A percentile compares a stretch with the other conserved stretches of the same genome.
Evolutionary conservation across 2,329 filamentous ascomycete genomes (phyloP).

Genomic region (Cordyceps javanica): DNA sequence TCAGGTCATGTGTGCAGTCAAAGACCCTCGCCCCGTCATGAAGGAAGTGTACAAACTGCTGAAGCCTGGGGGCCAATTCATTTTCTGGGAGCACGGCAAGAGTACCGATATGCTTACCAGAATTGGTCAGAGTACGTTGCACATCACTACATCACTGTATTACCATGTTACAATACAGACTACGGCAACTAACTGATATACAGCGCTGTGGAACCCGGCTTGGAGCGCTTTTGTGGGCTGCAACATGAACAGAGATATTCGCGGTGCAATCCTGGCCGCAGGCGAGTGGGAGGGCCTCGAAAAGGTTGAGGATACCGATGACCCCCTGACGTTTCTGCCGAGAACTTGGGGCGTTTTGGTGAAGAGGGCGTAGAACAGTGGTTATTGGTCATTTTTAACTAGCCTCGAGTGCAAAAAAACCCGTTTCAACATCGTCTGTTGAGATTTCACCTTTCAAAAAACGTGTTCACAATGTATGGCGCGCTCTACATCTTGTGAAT

Average conservation of each 20-base stretch:
- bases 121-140: background rate
- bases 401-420: too few relatives aligned
- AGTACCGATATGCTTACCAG: background rate
- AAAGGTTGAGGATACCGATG: background rate
- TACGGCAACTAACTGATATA: background rate
- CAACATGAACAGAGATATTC: constrained; percentile 3
- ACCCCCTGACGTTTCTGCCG: constrained; percentile 4
- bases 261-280: background rate
- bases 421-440: too few relatives aligned
- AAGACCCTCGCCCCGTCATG: constrained; percentile 22
- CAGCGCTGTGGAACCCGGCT: constrained; percentile 6
- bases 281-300: constrained; percentile 8
- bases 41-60: constrained; percentile 33
- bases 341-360: constrained; percentile 3
- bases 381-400: background rate
- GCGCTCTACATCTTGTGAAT: too few relatives aligned
- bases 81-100: constrained; percentile 39
- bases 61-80: constrained; percentile 38
- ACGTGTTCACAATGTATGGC: too few relatives aligned
- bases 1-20: constrained; percentile 37
- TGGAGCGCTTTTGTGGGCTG: constrained; percentile 9
- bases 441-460: too few relatives aligned
- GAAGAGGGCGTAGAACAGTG: background rate
- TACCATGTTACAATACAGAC: background rate
- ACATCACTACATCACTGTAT: background rate